Percentiles rank a stretch among this genome's conserved stretches.
These are phyloP conservation scores for Lachancea sp. DNA, from an alignment of 805 yeast genomes.

Conservation along the genomic window DNA sequence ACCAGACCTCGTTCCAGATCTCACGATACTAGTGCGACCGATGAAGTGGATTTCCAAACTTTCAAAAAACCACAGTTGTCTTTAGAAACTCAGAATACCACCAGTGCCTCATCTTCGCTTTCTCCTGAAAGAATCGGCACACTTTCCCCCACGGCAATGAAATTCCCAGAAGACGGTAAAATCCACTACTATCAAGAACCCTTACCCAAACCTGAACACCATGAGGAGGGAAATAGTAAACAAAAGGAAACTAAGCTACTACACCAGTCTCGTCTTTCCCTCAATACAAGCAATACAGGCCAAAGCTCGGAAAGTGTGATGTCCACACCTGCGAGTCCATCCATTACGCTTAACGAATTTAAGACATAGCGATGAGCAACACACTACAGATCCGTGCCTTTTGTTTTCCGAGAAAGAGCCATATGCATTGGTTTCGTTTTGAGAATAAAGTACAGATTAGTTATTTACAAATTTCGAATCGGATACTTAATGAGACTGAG, in stretches of 20 bases:
- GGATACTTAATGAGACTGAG: too few species aligned
- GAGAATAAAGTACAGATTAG: too few species aligned
- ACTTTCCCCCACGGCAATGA: slow-evolving; percentile 29
- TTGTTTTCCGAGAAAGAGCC: background rate
- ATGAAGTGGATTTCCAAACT: slow-evolving; percentile 1
- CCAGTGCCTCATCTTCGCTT: slow-evolving; percentile 16
- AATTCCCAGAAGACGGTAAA: slow-evolving; percentile 21
- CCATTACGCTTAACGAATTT: slow-evolving; percentile 20
- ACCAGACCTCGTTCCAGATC: slow-evolving; percentile 25
- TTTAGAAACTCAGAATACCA: slow-evolving; percentile 16
- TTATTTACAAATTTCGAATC: too few species aligned
- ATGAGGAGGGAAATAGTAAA: background rate
- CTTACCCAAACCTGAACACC: slow-evolving; percentile 15
- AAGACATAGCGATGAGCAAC: slow-evolving; percentile 10
- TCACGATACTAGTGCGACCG: slow-evolving; percentile 4
- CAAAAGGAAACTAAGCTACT: slow-evolving; percentile 7
- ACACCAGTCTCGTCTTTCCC: slow-evolving; percentile 6
- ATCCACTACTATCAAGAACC: slow-evolving; percentile 29
- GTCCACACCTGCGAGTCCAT: slow-evolving; percentile 17
- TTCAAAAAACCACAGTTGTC: slow-evolving; percentile 22
- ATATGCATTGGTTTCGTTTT: background rate
- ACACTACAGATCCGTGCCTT: too few species aligned
- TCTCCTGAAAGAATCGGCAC: slow-evolving; percentile 25
- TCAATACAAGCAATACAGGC: background rate
- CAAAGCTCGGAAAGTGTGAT: background rate